Evolutionary conservation across 1,284 basidiomycete species (phyloP), one percentile per base, ranked within the genome.

Genomic region (Abortiporus biennis): DNA sequence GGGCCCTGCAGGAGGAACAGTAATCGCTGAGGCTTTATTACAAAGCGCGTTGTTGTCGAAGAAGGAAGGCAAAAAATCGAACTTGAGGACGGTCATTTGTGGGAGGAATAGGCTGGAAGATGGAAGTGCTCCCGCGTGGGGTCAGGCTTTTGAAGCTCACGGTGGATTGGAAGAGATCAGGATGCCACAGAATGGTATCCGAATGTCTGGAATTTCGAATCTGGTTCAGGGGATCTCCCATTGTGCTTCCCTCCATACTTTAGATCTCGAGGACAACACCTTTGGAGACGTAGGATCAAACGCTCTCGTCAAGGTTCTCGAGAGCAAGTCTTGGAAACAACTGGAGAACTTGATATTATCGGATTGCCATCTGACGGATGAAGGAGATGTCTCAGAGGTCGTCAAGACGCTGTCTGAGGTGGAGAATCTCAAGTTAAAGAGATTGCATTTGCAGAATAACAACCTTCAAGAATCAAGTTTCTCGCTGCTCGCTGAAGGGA

Each of bases 231-330:
- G 93, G 2, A 66, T 99, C 33, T 63, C 81, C 12, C 71, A 80
- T 43, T 90, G 87, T 60, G 65, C 71, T 1, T 66, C 71, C 36
- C 69, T 99, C 44, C 73, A 84, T 58, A 68, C 84, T 47, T 76
- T 99, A 54, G 94, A 99, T 69, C 66, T 99, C 40, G 92, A 97
- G 65, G 95, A 99, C 65, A 99, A 99, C 67, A 94, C 93, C 0
- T 91, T 93, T 53, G 91, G 88, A 19, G 74, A 73, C 19, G 76
- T 79, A 35, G 92, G 85, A 19, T 77, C 81, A 19, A 62, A 78
- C 42, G 85, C 87, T 6, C 85, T 96, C 70, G 81, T 89, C 4
- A 69, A 72, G 24, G 76, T 84, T 1, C 66, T 98, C 30, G n/a
- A n/a, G n/a, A n/a, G n/a, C n/a, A 59, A 67, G 16, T 69, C 71